phyloP scores from a whole-genome alignment of 768 basidiomycete genomes.

The Hortiboletus campestris region DNA sequence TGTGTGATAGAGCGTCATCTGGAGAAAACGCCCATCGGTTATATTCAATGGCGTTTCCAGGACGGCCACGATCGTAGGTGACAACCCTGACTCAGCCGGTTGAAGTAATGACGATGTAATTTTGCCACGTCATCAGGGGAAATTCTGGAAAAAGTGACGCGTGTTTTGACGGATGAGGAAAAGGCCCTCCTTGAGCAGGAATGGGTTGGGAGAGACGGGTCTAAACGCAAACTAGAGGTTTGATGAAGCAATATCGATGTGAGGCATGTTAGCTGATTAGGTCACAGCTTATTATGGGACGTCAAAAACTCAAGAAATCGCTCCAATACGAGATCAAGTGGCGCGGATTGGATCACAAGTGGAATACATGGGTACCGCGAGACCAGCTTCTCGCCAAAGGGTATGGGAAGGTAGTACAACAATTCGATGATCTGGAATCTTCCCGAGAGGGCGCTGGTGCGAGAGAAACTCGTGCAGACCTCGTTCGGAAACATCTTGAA shows the following conservation, averaged over 20 bases:
- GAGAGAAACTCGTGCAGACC: constrained; percentile 76
- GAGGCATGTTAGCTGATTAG: constrained; percentile 14
- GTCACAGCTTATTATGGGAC: constrained; percentile 77
- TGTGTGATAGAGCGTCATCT: constrained; percentile 72
- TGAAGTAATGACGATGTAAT: constrained; percentile 7
- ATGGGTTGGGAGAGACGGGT: constrained; percentile 89
- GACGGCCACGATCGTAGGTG: constrained; percentile 92
- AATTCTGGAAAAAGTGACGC: constrained; percentile 86
- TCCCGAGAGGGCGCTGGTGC: constrained; percentile 93
- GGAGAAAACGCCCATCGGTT: constrained; percentile 94
- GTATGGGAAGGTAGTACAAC: constrained; percentile 85
- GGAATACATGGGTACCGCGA: constrained; percentile 90
- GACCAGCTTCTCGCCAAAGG: constrained; percentile 85
- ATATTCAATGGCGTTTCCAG: constrained; percentile 99
- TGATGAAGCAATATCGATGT: constrained; percentile 21
- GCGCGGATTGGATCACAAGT: constrained; percentile 78
- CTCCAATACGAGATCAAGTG: constrained; percentile 93
- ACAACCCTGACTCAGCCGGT: constrained; percentile 11
- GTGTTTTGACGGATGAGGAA: constrained; percentile 87
- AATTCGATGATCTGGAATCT: constrained; percentile 95
- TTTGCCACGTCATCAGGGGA: constrained; percentile 54
- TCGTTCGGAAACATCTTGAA: constrained; percentile 90
- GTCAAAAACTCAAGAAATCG: constrained; percentile 95
- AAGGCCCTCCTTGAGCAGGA: constrained; percentile 74
- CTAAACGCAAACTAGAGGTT: constrained; percentile 88